Base-by-base conservation (phyloP, 2,329 filamentous ascomycete species). In the Colletotrichum cordylinicola region DNA sequence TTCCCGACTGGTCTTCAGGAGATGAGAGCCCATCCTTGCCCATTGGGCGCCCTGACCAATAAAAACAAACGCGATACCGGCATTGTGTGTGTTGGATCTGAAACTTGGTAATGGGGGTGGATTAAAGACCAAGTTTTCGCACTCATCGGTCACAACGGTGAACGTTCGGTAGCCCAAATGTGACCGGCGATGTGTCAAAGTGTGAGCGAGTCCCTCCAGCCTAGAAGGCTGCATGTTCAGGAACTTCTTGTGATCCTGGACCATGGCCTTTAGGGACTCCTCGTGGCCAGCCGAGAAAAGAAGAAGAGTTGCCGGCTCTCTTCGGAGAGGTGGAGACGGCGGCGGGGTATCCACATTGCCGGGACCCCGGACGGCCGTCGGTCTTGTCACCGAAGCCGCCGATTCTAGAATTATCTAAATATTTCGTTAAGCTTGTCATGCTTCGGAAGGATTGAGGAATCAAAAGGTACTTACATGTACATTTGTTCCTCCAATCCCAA, bases 21-120 rank as follows among this genome's bases (percentile, higher is more conserved):
- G 75, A 2, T 79, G 80, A 2, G 80, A 80, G 3, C 84, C 86
- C 86, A 88, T 88, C 0, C 80, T 80, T 2, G 82, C 80, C 84
- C 86, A 88, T 61, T 88, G 87, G 0, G 86, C 86, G 2, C 87
- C 87, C 70, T 88, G 87, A 5, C 87, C 87, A 0, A 85, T 88
- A 77, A 88, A 88, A n/a, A 79, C 75, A 33, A 83, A 75, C 1
- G 78, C 71, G n/a, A 80, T 56, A 2, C 67, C 71, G 4, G 27
- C 33, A 29, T 27, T 65, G 6, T 70, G 39, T 12, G 80, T 74
- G 21, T 33, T 70, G 6, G 60, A 33, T 2, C 52, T 43, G 64
- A 79, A 79, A 29, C 31, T 55, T 10, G 72, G 24, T 8, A 31
- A 16, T 10, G 71, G 24, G 78, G 27, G 79, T 73, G 52, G 80